These are phyloP conservation scores for Stagonosporopsis vannaccii DNA, from an alignment of 2,329 filamentous ascomycete species.

Conservation along the genomic window DNA sequence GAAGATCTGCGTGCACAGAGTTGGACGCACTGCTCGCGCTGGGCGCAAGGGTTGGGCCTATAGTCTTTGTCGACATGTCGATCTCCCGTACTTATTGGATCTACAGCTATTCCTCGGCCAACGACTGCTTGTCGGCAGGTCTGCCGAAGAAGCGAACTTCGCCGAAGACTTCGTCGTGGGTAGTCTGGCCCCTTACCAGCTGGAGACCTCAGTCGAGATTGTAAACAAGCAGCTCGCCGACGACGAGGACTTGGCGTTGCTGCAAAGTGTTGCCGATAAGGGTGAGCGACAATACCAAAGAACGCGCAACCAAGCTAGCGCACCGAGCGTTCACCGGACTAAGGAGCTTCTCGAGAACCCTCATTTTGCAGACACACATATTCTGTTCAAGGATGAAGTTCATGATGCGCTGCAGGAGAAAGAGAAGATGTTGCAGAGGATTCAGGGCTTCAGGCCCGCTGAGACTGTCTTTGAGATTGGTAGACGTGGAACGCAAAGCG, in stretches of 20 bases:
- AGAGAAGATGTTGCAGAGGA: conserved; percentile 84
- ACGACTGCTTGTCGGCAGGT: conserved; percentile 77
- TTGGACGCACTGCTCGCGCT: conserved; percentile 93
- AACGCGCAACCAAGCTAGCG: conserved; percentile 88
- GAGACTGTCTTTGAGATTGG: conserved; percentile 98
- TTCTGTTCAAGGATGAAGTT: conserved; percentile 71
- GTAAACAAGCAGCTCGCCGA: conserved; percentile 79
- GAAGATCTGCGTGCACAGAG: conserved; percentile 95
- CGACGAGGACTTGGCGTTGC: conserved; percentile 72
- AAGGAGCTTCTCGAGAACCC: conserved; percentile 76
- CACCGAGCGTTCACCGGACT: conserved; percentile 86
- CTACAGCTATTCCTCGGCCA: conserved; percentile 93
- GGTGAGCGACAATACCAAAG: conserved; percentile 92
- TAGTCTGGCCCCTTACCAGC: conserved; percentile 71
- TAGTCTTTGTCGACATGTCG: conserved; percentile 84
- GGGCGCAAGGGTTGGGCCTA: conserved; percentile 94
- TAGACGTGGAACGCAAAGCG: conserved; percentile 67
- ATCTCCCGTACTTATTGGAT: conserved; percentile 91
- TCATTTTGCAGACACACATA: conserved; percentile 77
- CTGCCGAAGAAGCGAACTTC: conserved; percentile 69
- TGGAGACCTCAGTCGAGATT: conserved; percentile 83
- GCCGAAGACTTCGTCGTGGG: conserved; percentile 86
- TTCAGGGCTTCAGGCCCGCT: conserved; percentile 85
- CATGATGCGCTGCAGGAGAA: conserved; percentile 72
- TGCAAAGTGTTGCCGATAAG: conserved; percentile 79